Evolutionary conservation across 495 filamentous ascomycete species (phyloP).

Genomic region (Annulohypoxylon bovei): DNA sequence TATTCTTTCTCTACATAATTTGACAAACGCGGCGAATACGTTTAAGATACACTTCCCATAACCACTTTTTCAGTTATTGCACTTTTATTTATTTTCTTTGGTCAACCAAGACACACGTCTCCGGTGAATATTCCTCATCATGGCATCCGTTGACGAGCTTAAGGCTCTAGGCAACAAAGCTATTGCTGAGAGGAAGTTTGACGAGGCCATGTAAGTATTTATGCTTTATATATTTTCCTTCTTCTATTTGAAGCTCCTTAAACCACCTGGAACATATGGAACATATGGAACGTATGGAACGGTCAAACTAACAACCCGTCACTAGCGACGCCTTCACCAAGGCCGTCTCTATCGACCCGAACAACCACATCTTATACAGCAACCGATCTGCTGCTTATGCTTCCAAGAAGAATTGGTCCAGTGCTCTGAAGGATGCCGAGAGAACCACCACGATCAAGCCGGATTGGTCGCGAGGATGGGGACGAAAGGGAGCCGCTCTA

Average conservation of each 20-base stretch:
- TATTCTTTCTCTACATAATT: not conserved
- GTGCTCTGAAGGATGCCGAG: conserved; percentile 87
- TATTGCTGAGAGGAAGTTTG: conserved; percentile 94
- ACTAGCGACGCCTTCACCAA: conserved; percentile 91
- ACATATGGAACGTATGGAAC: not conserved
- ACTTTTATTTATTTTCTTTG: not conserved
- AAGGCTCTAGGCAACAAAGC: conserved; percentile 99
- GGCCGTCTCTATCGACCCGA: conserved; percentile 87
- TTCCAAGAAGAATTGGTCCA: conserved; percentile 85
- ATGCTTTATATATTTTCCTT: conserved; percentile 22
- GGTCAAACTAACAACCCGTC: conserved; percentile 18
- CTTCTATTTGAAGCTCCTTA: not conserved
- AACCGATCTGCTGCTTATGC: conserved; percentile 97
- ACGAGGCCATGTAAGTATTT: conserved; percentile 86
- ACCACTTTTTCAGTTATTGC: too few species aligned
- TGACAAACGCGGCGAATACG: not conserved
- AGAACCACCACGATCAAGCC: conserved; percentile 94
- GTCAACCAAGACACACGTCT: not conserved
- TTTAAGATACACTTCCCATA: too few species aligned
- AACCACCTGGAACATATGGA: not conserved
- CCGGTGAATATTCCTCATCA: conserved; percentile 24
- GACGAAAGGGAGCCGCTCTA: conserved; percentile 88
- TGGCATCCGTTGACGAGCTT: conserved; percentile 69
- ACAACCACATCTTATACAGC: conserved; percentile 96
- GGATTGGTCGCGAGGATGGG: conserved; percentile 97